A percentile compares a stretch with the other conserved stretches of the same genome.
Evolutionary conservation across 345 rosid species (phyloP).

Genomic region (Hibiscus trionum): DNA sequence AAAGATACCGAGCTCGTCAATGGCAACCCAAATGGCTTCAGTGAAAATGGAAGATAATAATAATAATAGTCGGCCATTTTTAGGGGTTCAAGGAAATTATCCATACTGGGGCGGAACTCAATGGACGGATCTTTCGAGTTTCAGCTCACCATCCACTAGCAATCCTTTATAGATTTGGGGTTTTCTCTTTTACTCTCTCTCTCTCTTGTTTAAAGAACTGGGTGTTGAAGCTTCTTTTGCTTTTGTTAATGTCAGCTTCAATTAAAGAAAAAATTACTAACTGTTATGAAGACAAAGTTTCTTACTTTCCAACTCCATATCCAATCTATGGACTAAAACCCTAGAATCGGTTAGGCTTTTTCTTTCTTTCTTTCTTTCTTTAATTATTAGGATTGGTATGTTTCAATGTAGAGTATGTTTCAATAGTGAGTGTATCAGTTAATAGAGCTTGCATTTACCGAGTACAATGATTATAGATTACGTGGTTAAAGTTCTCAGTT

Average conservation of each 20-base stretch:
- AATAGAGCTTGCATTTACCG: constrained; percentile 7
- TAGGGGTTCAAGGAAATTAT: constrained; percentile 38
- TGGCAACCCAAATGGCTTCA: constrained; percentile 29
- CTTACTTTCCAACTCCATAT: constrained; percentile 8
- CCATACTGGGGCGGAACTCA: constrained; percentile 35
- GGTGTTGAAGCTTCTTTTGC: constrained; percentile 5
- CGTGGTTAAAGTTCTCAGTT: too few species aligned
- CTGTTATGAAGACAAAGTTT: constrained; percentile 1
- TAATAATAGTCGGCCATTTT: constrained; percentile 35
- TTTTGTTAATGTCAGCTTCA: constrained; percentile 25
- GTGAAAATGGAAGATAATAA: constrained; percentile 55
- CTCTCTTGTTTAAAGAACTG: neutral
- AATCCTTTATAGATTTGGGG: constrained; percentile 23
- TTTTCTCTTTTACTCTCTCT: neutral
- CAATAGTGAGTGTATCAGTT: constrained; percentile 18
- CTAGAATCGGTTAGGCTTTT: constrained; percentile 20
- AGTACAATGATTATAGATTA: too few species aligned
- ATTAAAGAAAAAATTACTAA: constrained; percentile 7
- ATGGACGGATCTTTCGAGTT: constrained; percentile 59
- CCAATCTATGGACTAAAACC: constrained; percentile 20
- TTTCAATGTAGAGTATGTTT: constrained; percentile 19
- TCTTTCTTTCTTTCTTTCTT: neutral
- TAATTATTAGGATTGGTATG: neutral
- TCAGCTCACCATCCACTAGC: constrained; percentile 51
- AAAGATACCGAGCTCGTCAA: constrained; percentile 22